Base-by-base conservation (phyloP, 1,284 basidiomycete genomes). In the Ceratorhiza oryzae-sativae region DNA sequence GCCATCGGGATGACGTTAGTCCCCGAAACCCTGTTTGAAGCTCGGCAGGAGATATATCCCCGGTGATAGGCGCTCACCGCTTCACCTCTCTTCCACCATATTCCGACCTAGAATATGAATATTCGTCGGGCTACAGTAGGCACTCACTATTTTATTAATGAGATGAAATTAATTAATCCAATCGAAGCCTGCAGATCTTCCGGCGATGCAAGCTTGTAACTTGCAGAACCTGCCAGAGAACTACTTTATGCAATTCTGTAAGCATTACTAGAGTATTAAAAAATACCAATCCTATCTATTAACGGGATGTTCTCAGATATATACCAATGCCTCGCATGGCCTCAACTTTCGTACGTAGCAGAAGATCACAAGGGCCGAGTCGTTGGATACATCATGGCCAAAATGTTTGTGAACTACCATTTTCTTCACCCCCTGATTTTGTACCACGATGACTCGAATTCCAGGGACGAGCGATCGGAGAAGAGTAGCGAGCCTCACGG, bases 311-410 rank as follows among this genome's bases (percentile, higher is more conserved):
- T 9, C 4, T 41, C 67, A 97, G 95, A 96, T 84, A 85, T 95
- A 60, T 95, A 94, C 80, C 94, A 96, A 78, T 85, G 88, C 6
- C 82, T 96, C 77, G 94, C 91, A 8, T 98, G 96, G 96, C 96
- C 96, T 0, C 90, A 94, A 75, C 85, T 98, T 23, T 97, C 94
- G 1, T 98, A 92, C 79, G 94, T 98, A n/a, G 96, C 95, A 0
- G 94, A 97, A 78, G 93, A 97, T 77, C 86, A 89, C 73, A 90
- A 90, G 77, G 94, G 95, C 0, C 85, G 93, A 61, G 90, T 98
- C 58, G 94, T 98, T 0, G 96, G 96, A 25, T 98, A 98, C 80
- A 95, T 98, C 27, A 82, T 98, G 10, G 94, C 93, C 0, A 97
- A 97, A 80, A 96, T 98, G 96, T 94, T 72, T 58, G 80, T 73